These are phyloP conservation scores for Pythium angustatum DNA, from an alignment of 352 stramenopile species.

Conservation along the genomic window DNA sequence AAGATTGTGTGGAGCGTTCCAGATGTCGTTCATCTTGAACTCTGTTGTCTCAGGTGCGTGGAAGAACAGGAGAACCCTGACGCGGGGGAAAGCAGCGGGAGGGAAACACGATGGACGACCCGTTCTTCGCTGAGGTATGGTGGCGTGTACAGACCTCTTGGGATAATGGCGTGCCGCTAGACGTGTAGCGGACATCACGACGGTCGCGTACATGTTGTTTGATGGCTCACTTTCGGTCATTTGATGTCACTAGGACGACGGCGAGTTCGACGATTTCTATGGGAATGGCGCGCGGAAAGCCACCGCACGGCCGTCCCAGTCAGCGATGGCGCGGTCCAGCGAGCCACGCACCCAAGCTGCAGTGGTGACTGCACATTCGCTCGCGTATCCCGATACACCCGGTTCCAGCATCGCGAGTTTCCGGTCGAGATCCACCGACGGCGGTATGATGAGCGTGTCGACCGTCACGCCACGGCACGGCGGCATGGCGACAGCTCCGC, in stretches of 20 bases:
- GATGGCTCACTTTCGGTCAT: slow-evolving; percentile 4
- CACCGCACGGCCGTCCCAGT: slow-evolving; percentile 13
- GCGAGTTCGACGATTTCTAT: slow-evolving; percentile 80
- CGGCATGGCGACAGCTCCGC: slow-evolving; percentile 21
- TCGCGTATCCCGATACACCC: slow-evolving; percentile 27
- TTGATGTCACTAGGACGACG: slow-evolving; percentile 49
- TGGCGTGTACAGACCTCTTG: not conserved
- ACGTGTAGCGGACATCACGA: not conserved
- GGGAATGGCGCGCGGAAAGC: slow-evolving; percentile 15
- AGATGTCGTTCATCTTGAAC: slow-evolving; percentile 30
- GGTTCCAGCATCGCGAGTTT: slow-evolving; percentile 30
- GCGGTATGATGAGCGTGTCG: slow-evolving; percentile 8
- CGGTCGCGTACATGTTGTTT: slow-evolving; percentile 2
- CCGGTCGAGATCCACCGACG: slow-evolving; percentile 25
- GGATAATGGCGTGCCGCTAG: not conserved
- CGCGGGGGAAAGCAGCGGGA: not conserved
- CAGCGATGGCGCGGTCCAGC: slow-evolving; percentile 10
- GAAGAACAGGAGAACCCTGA: slow-evolving; percentile 6
- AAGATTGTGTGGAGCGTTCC: slow-evolving; percentile 10
- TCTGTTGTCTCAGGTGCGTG: not conserved
- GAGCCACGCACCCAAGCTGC: not conserved
- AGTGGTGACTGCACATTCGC: not conserved
- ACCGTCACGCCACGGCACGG: not conserved
- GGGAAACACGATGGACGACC: slow-evolving; percentile 30
- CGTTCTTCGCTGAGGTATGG: slow-evolving; percentile 53